Conservation (phyloP, 179 eudicot species). For the Dionaea muscipula region DNA sequence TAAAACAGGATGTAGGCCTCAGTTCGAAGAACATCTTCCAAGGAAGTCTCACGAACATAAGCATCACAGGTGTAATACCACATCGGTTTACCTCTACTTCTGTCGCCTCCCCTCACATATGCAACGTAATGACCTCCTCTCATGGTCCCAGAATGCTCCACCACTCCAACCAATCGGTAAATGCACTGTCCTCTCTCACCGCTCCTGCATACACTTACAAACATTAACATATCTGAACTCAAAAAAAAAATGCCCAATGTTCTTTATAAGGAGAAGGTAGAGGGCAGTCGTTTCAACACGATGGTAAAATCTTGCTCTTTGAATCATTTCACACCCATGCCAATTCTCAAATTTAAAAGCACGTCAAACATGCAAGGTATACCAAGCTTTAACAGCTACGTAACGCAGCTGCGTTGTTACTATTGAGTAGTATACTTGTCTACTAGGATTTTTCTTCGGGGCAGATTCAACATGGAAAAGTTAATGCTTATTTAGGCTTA, state of each 20-base stretch:
- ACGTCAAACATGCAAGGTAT: no score
- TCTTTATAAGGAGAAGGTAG: neutral
- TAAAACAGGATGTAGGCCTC: conserved; percentile 85
- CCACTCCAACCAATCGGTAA: conserved; percentile 65
- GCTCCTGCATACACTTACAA: conserved; percentile 32
- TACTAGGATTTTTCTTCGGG: no score
- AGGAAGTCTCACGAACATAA: conserved; percentile 40
- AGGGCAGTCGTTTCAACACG: neutral
- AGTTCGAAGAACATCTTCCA: conserved; percentile 54
- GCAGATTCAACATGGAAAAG: no score
- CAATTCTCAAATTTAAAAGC: no score
- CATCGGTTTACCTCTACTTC: conserved; percentile 13
- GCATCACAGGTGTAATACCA: conserved; percentile 86
- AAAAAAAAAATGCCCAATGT: neutral
- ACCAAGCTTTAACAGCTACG: no score
- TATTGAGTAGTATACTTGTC: no score
- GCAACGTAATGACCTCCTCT: conserved; percentile 86
- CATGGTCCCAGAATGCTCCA: conserved; percentile 78
- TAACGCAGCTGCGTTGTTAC: no score
- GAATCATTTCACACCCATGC: no score
- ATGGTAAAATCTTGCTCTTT: no score
- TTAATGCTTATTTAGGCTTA: no score
- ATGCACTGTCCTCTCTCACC: conserved; percentile 23
- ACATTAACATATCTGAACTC: neutral
- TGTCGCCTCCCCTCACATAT: conserved; percentile 42